Evolutionary conservation across 257 asterid species (phyloP), one percentile per base, ranked within the genome.

Genomic region (Henckelia pumila): DNA sequence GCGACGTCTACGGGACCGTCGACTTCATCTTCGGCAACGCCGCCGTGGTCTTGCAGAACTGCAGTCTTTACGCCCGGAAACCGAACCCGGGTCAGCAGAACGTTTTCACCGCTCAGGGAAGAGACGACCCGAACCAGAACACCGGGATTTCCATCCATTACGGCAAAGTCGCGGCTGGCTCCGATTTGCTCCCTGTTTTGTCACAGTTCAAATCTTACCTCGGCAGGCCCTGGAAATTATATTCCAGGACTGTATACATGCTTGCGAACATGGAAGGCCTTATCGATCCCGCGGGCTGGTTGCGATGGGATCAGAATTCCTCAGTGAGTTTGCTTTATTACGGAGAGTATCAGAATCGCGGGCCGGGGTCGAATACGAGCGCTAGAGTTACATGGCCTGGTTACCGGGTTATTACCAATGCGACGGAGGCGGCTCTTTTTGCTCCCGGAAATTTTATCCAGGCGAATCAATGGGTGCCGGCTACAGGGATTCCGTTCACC

Each of bases 21-120:
- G 91, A 85, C 68, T 85, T 85, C 84, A 80, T 85, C 20, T 85
- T 85, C 37, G 91, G 91, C 29, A 82, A 85, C 24, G 87, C 91
- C 0, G 91, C 91, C 2, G 91, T 75, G 2, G 91, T 85, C 6
- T 63, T 85, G 69, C 91, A 85, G 16, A 73, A 76, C 63, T 76
- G 88, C 79, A 82, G 47, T 24, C 24, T 85, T 9, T 85, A 80
- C 21, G 91, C 88, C 6, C 91, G 91, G 0, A 66, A 55, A 26
- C 91, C 91, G 0, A 44, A 71, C 22, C 64, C 26, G 0, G 75
- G 76, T 19, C 91, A 85, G 35, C 63, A 32, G 4, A 85, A 80
- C 77, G 59, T 80, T 13, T 80, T 80, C 83, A 85, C 91, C 0
- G 88, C 91, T 0, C 91, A 84, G 50, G 90, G 87, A 16, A 68